A percentile compares a stretch with the other conserved stretches of the same genome.
Conservation (phyloP, 768 basidiomycete genomes). For the Mycena kentingensis region DNA sequence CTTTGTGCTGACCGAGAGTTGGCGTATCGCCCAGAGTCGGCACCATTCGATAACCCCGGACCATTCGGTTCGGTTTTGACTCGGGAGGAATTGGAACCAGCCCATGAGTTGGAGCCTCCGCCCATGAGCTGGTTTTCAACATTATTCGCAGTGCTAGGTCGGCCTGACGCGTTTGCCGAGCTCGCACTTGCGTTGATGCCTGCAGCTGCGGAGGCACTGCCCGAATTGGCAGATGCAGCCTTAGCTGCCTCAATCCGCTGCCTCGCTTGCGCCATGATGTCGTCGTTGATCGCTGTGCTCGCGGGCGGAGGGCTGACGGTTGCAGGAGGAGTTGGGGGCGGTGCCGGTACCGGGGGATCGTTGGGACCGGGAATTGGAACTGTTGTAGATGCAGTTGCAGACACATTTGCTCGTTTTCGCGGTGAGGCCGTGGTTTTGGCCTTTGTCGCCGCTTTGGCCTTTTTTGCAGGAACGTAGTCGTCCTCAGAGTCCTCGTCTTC, state of each 20-base stretch:
- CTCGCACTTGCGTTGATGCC: no score
- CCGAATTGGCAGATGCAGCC: neutral
- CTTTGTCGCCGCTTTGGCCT: neutral
- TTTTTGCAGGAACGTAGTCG: conserved; percentile 13
- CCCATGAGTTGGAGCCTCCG: no score
- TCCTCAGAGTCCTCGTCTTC: conserved; percentile 25
- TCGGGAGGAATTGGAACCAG: neutral
- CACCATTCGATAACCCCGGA: neutral
- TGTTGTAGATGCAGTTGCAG: neutral
- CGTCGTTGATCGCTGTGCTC: neutral
- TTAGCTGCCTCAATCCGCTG: conserved; percentile 3
- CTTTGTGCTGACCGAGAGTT: no score
- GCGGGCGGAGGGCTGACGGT: conserved; percentile 1
- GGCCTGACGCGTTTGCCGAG: no score
- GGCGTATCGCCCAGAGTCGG: neutral
- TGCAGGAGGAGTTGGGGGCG: conserved; percentile 1
- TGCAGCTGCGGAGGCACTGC: neutral
- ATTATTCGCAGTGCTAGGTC: no score
- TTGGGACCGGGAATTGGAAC: neutral
- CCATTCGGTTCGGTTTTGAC: neutral
- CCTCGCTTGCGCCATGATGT: conserved; percentile 1
- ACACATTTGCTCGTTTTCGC: conserved; percentile 6
- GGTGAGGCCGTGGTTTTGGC: neutral
- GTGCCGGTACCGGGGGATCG: neutral
- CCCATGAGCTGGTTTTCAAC: neutral